A percentile compares a stretch with the other conserved stretches of the same genome.
phyloP scores from a whole-genome alignment of 768 basidiomycete genomes.

The Rhodosporidiobolus sp. region DNA sequence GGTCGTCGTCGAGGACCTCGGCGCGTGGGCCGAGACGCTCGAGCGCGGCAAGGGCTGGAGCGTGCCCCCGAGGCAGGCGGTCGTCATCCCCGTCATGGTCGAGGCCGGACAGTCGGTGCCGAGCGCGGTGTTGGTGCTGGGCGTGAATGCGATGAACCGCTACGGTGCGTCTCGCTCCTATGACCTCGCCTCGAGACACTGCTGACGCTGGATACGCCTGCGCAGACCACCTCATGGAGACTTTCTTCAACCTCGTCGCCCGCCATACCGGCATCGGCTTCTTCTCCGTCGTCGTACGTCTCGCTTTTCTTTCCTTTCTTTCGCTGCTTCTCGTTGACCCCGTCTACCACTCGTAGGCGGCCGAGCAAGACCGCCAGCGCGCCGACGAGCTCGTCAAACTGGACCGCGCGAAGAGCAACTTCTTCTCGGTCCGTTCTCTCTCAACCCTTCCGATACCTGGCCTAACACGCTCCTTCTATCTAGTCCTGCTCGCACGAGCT shows the following conservation, averaged over 20 bases:
- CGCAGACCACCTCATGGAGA: constrained; percentile 17
- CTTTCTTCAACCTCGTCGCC: constrained; percentile 32
- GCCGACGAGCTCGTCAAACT: constrained; percentile 35
- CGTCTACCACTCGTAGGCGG: too few species aligned
- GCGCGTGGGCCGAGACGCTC: constrained; percentile 6
- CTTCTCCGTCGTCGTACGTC: constrained; percentile 24
- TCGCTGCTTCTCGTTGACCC: too few species aligned
- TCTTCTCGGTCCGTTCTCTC: background rate
- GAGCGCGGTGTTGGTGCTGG: constrained; percentile 28
- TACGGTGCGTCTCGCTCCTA: background rate
- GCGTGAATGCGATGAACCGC: constrained; percentile 26
- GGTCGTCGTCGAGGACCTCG: constrained; percentile 30
- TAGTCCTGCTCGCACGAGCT: too few species aligned
- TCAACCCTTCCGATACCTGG: too few species aligned
- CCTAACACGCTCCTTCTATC: too few species aligned
- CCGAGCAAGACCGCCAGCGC: constrained; percentile 32
- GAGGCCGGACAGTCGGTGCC: constrained; percentile 24
- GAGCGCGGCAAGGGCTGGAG: constrained; percentile 25
- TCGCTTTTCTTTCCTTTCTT: background rate
- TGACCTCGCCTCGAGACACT: background rate
- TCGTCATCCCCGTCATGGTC: constrained; percentile 33
- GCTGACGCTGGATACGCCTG: background rate
- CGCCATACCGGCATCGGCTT: constrained; percentile 29
- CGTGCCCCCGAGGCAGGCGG: constrained; percentile 8
- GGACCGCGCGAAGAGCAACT: constrained; percentile 31